Percentiles rank a stretch among this genome's conserved stretches.
These are phyloP conservation scores for Cruciata laevipes DNA, from an alignment of 257 asterid species.

Conservation along the genomic window DNA sequence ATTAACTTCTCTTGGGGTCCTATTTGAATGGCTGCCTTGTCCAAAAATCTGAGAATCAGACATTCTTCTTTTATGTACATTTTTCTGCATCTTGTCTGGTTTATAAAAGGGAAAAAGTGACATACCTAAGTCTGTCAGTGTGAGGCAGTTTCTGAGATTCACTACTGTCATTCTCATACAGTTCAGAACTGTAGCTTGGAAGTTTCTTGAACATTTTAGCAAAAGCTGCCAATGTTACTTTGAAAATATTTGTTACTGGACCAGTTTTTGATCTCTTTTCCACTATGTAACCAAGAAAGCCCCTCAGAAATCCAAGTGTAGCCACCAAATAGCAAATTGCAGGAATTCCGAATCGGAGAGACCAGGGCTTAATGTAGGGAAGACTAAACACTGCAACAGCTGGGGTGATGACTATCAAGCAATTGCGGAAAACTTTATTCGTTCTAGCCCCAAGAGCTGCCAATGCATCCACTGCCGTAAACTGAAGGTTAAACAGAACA, in stretches of 20 bases:
- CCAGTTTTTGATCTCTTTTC: conserved; percentile 18
- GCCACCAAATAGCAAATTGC: conserved; percentile 38
- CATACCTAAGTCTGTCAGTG: conserved; percentile 15
- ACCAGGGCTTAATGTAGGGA: conserved; percentile 51
- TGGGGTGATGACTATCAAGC: no score
- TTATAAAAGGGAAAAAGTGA: not conserved
- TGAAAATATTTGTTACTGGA: conserved; percentile 30
- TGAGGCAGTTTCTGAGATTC: conserved; percentile 10
- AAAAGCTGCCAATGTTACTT: conserved; percentile 38
- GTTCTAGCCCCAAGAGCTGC: no score
- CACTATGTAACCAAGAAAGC: conserved; percentile 15
- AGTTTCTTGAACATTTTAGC: conserved; percentile 18
- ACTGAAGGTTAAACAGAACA: no score
- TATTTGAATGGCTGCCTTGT: conserved; percentile 50
- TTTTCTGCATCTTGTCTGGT: no score
- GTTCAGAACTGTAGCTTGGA: conserved; percentile 11
- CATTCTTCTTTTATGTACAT: no score
- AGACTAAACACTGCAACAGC: conserved; percentile 33
- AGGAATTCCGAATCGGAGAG: conserved; percentile 41
- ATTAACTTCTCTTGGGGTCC: conserved; percentile 27
- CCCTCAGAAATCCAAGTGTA: conserved; percentile 25
- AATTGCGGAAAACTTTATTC: no score
- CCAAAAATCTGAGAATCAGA: conserved; percentile 44
- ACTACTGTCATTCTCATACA: conserved; percentile 9
- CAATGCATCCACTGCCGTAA: no score